Evolutionary conservation across 441 rosid species (phyloP), one percentile per base, ranked within the genome.

Genomic region (Corymbia calophylla): DNA sequence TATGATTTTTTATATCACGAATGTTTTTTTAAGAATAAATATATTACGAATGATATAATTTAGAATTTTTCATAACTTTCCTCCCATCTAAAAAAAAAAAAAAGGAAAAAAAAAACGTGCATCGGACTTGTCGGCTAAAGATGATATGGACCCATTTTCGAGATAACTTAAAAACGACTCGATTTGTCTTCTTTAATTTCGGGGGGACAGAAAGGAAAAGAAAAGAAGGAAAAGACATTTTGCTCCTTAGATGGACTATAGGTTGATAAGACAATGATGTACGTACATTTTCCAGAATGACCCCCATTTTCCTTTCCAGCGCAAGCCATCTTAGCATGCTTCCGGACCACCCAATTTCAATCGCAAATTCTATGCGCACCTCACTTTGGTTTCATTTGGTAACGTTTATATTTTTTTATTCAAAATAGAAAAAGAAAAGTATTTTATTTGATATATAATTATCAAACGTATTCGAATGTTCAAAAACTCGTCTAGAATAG

Each of bases 41-140:
- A 8, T 19, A 8, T 19, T 1, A 10, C 8, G 2, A 5, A 3
- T 4, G 5, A 4, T 5, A 56, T 23, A 0, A 56, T 56, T 56
- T 56, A 56, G 1, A 29, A 25, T 58, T 58, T 58, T 25, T 2
- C 0, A 25, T 6, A 0, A 29, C 15, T 23, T 10, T 2, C 11
- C 10, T 58, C 64, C n/a, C 0, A 14, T 10, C 7, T 12, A 5
- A 58, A 25, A 31, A 15, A 9, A 6, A 8, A 5, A 54, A 18
- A 31, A 15, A 9, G 11, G 17, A 5, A 54, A 18, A 8, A 5
- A 7, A 1, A 23, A 44, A 39, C 3, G 27, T 1, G 84, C 15
- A 23, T 23, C 10, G 51, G 7, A 44, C 8, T 44, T 23, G 51
- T 4, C 49, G 29, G 29, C 51, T 44, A 23, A 77, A 25, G 51